Base-by-base conservation (phyloP, 2,329 filamentous ascomycete species). In the Phaeosphaeriaceae sp. region DNA sequence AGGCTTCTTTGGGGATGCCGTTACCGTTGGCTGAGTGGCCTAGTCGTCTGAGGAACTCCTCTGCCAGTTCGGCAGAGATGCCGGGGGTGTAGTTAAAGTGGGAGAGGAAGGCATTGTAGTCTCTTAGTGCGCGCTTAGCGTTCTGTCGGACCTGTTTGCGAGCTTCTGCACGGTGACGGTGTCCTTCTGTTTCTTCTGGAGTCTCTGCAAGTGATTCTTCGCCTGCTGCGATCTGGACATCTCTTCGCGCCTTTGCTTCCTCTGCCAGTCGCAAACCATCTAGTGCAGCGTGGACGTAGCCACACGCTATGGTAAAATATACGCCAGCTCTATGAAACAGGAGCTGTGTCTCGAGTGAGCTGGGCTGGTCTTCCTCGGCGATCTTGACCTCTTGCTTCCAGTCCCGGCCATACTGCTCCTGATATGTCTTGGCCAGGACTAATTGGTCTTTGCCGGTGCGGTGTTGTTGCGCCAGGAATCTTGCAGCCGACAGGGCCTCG, bases 61-160 rank as follows among this genome's bases (percentile, higher is more conserved):
- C 82, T 15, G 80, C 82, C 20, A 84, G 74, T 36, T 85, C 81
- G 36, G 82, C 73, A 6, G 87, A 82, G 34, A 89, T 72, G 40
- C 88, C 83, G 0, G 89, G 88, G 0, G 90, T 89, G 72, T 94
- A 94, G 63, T 94, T 88, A 55, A 94, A 86, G 50, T 86, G 79
- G 1, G 85, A 84, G 32, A 95, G 76, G 66, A 90, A 94, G 17
- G 82, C 78, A 61, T 86, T 77, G 67, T 89, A 92, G 73, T 94
- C 90, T 50, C 87, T 82, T 17, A 94, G 74, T 1, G 90, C 89
- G 46, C 86, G 83, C 71, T 90, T 92, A 3, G 90, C 90, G 71
- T 88, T 86, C 1, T 81, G 80, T 61, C 89, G 89, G 58, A 93
- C 87, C 20, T 82, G 74, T 69, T 88, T 91, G 36, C 87, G 82